Evolutionary conservation across 208 protist species (phyloP), one percentile per base, ranked within the genome.

Genomic region (Balamuthia mandrillaris): DNA sequence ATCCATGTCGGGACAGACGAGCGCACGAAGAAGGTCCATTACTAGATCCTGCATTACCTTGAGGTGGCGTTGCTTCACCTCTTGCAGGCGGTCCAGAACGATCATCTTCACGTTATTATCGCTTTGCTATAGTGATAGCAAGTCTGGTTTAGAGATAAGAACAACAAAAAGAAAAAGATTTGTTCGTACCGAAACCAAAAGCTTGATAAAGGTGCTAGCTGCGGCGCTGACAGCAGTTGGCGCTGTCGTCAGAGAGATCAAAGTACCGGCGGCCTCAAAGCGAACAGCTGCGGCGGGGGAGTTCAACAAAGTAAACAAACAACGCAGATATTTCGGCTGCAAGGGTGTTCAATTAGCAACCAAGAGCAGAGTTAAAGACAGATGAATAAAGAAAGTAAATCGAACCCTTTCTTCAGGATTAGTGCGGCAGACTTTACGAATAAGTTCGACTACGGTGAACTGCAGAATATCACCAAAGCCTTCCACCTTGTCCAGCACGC

Each of bases 51-150:
- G 93, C 81, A 99, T 87, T 16, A 97, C 91, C 10, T 93, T 70
- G 29, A 89, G 84, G 74, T 92, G 89, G 35, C 86, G 39, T 6
- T 39, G 31, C 29, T 97, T 95, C 89, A 99, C 96, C 24, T 94
- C 92, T 44, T 94, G 90, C 24, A 99, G 89, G 86, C 96, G 91
- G 63, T 98, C 96, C 21, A 99, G 90, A 7, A 98, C 96, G 87
- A 99, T 98, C 33, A 99, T 90, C 51, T 98, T 97, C 27, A 99
- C 97, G 88, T 97, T 99, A 92, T 97, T 98, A 87, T 99, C 97
- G 44, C 90, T 94, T 88, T 98, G 95, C 56, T 91, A 75, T 33
- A 37, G 86, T 31, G 33, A 87, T 29, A n/a, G 52, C 5, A n/a
- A n/a, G n/a, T 94, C 89, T 98, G 95, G 45, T 91, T 74, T 33